Percentiles rank a stretch among this genome's conserved stretches.
Conservation (phyloP, 441 rosid species). For the Monsonia emarginata region DNA sequence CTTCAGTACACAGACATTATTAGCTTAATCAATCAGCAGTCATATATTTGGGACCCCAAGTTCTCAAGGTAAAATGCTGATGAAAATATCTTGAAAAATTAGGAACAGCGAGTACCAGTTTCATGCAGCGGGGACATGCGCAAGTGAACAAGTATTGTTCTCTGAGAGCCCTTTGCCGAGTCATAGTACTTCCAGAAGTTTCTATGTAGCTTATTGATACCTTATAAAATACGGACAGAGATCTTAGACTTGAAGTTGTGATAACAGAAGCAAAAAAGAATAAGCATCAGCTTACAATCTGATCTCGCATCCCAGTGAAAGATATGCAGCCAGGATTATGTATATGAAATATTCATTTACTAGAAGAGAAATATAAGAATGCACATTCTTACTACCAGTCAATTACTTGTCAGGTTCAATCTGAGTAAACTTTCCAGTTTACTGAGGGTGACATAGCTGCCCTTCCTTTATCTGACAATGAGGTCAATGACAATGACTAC, state of each 20-base stretch:
- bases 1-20: conserved; percentile 26
- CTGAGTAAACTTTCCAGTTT: too few species aligned
- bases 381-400: too few species aligned
- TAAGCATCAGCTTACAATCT: background rate
- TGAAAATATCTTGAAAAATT: conserved; percentile 3
- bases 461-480: too few species aligned
- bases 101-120: conserved; percentile 37
- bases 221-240: conserved; percentile 23
- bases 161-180: conserved; percentile 74
- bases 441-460: too few species aligned
- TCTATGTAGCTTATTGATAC: conserved; percentile 79
- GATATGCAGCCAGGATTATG: too few species aligned
- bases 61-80: conserved; percentile 2
- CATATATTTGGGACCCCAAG: background rate
- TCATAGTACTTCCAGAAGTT: conserved; percentile 82
- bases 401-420: too few species aligned
- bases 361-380: too few species aligned
- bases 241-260: conserved; percentile 8
- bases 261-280: background rate
- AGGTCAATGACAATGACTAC: too few species aligned
- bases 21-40: conserved; percentile 14
- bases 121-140: conserved; percentile 54
- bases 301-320: too few species aligned
- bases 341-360: too few species aligned
- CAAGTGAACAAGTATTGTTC: conserved; percentile 86